Evolutionary conservation across 192 early-diverging fungal genomes (phyloP).

Genomic region (Lobosporangium transversale): DNA sequence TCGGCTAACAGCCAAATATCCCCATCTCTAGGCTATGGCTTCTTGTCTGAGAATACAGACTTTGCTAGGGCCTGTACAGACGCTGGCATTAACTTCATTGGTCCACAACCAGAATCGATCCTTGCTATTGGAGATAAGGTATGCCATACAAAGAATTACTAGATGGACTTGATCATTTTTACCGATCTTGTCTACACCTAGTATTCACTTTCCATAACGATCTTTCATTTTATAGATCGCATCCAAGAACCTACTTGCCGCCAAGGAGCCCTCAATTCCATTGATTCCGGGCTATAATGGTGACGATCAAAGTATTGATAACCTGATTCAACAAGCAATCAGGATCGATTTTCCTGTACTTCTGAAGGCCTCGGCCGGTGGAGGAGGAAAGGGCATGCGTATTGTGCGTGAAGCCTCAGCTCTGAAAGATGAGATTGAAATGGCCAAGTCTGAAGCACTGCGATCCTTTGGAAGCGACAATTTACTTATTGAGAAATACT

Average conservation of each 20-base stretch:
- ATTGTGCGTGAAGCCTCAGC: slow-evolving; percentile 62
- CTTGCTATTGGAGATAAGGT: slow-evolving; percentile 71
- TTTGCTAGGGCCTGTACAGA: slow-evolving; percentile 61
- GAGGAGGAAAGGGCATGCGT: slow-evolving; percentile 76
- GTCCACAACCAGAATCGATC: slow-evolving; percentile 65
- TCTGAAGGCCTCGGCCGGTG: slow-evolving; percentile 70
- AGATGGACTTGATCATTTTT: neutral
- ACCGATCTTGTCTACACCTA: neutral
- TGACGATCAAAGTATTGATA: slow-evolving; percentile 60
- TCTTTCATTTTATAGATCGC: slow-evolving; percentile 39
- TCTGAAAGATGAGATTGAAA: slow-evolving; percentile 62
- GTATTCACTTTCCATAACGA: neutral
- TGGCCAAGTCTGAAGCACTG: slow-evolving; percentile 64
- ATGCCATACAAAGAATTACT: neutral
- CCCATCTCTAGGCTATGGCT: slow-evolving; percentile 63
- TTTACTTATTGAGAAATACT: slow-evolving; percentile 70
- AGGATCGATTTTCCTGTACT: slow-evolving; percentile 68
- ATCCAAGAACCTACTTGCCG: slow-evolving; percentile 66
- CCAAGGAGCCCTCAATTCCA: slow-evolving; percentile 63
- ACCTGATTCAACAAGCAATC: slow-evolving; percentile 60
- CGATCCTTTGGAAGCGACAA: slow-evolving; percentile 67
- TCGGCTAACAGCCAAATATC: neutral
- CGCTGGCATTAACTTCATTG: slow-evolving; percentile 66
- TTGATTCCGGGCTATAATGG: slow-evolving; percentile 76
- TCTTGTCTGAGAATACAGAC: slow-evolving; percentile 69